Evolutionary conservation across 208 protist species (phyloP).

Genomic region (Acanthamoeba quina): DNA sequence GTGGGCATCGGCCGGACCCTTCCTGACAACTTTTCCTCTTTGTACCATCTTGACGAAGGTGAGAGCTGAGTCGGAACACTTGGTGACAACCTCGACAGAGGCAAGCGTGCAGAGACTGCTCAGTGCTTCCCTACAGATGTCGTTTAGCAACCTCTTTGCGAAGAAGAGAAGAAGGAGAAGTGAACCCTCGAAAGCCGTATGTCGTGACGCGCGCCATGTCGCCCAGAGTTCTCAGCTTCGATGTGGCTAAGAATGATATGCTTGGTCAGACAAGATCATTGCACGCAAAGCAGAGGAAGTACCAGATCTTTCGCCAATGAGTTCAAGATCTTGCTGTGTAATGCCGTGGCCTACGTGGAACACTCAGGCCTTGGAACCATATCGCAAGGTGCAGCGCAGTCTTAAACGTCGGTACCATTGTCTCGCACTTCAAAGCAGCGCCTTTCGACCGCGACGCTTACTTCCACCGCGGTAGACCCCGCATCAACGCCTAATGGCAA

Average conservation of each 20-base stretch:
- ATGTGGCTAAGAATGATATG: neutral
- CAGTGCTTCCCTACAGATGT: slow-evolving; percentile 29
- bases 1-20: neutral
- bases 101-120: slow-evolving; percentile 30
- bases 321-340: neutral
- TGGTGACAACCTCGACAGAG: slow-evolving; percentile 10
- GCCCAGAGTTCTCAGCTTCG: neutral
- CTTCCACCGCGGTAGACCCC: neutral
- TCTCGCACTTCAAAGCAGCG: slow-evolving; percentile 19
- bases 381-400: neutral
- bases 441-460: neutral
- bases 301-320: slow-evolving; percentile 13
- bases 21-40: neutral
- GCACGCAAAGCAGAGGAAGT: neutral
- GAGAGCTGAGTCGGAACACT: neutral
- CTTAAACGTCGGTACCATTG: slow-evolving; percentile 8
- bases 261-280: neutral
- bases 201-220: neutral
- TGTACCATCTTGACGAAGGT: slow-evolving; percentile 22
- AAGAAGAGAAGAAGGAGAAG: neutral
- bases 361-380: neutral
- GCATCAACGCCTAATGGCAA: slow-evolving; percentile 17
- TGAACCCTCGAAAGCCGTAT: slow-evolving; percentile 58
- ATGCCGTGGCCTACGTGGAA: slow-evolving; percentile 16
- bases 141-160: neutral